Evolutionary conservation across 1,139 yeast species (phyloP).

Genomic region (Saccharomyces hybrid): DNA sequence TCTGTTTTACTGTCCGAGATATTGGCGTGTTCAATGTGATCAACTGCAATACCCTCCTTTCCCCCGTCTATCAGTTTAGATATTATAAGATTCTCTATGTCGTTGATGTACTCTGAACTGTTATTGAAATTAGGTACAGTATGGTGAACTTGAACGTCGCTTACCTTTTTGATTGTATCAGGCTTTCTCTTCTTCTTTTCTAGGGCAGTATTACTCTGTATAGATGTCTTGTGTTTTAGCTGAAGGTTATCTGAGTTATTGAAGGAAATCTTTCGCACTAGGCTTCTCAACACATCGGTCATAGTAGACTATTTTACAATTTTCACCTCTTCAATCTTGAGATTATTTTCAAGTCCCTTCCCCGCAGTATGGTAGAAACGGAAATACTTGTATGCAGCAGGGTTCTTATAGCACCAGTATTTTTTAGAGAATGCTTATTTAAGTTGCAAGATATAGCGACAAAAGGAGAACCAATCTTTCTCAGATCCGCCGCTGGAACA

Average conservation of each 20-base stretch:
- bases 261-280: not conserved
- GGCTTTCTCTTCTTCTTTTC: not conserved
- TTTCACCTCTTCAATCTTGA: not conserved
- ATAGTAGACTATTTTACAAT: not conserved
- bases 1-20: not conserved
- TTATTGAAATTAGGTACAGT: not conserved
- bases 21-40: constrained; percentile 3
- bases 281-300: not conserved
- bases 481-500: not conserved
- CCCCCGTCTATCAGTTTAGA: constrained; percentile 1
- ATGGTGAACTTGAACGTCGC: not conserved
- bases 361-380: not conserved
- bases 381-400: not conserved
- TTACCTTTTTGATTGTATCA: not conserved
- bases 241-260: not conserved
- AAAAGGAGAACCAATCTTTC: not conserved
- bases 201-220: not conserved
- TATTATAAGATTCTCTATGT: not conserved
- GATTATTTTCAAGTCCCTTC: not conserved
- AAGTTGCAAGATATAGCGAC: not conserved
- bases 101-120: not conserved
- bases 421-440: not conserved
- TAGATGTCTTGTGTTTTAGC: not conserved
- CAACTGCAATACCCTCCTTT: constrained; percentile 5
- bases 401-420: not conserved